A percentile compares a stretch with the other conserved stretches of the same genome.
Evolutionary conservation across 257 asterid genomes (phyloP).

Genomic region (Solanum microdontum): DNA sequence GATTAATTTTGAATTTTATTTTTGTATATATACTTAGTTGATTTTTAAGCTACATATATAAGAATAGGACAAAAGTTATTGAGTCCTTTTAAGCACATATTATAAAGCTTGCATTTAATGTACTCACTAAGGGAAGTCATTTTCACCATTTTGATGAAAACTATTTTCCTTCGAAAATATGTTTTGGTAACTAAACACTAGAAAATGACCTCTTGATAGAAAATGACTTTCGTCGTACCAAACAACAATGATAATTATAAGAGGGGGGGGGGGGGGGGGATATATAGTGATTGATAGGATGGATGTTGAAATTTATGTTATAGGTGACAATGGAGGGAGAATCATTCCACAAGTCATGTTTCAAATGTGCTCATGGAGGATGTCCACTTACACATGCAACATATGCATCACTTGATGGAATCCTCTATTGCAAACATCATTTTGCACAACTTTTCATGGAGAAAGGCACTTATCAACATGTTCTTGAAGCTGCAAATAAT

Average conservation of each 20-base stretch:
- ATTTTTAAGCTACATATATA: not conserved
- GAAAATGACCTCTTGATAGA: not conserved
- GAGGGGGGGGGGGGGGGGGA: not conserved
- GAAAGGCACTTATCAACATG: conserved; percentile 59
- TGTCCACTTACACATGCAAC: conserved; percentile 54
- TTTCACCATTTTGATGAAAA: not conserved
- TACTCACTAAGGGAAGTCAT: not conserved
- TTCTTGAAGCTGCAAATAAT: conserved; percentile 27
- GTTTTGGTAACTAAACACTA: not conserved
- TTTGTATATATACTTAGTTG: not conserved
- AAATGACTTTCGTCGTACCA: not conserved
- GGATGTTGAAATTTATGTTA: not conserved
- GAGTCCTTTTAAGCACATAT: not conserved
- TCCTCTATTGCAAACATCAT: conserved; percentile 54
- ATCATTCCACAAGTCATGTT: conserved; percentile 52
- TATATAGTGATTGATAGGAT: not conserved
- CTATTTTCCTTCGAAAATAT: not conserved
- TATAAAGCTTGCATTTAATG: not conserved
- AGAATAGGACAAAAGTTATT: not conserved
- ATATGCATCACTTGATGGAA: conserved; percentile 47
- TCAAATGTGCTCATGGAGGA: conserved; percentile 55
- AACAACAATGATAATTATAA: not conserved
- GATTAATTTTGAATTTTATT: not conserved
- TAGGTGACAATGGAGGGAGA: conserved; percentile 63
- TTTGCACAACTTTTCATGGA: conserved; percentile 61